Evolutionary conservation across 2,329 filamentous ascomycete genomes (phyloP).

Genomic region (Knoxdaviesia capensis): DNA sequence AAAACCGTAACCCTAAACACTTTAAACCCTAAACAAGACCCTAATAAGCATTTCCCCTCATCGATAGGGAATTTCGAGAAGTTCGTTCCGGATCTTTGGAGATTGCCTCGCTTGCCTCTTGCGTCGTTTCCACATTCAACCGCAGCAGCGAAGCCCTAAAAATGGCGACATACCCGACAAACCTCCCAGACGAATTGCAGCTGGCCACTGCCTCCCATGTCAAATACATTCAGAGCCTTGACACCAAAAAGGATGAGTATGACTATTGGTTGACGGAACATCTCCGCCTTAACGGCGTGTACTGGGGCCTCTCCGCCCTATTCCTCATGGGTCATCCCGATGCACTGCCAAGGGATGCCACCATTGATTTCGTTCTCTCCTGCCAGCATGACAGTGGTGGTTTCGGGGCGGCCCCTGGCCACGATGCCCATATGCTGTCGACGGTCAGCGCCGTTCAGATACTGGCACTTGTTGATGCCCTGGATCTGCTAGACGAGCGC

Average conservation of each 20-base stretch:
- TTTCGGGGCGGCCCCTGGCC: conserved; percentile 82
- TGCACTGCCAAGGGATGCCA: conserved; percentile 58
- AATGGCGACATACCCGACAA: too few relatives aligned
- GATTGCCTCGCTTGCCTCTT: too few relatives aligned
- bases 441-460: conserved; percentile 93
- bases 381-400: conserved; percentile 79
- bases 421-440: conserved; percentile 91
- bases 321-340: conserved; percentile 68
- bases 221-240: conserved; percentile 78
- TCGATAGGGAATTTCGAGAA: too few relatives aligned
- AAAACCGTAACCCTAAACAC: too few relatives aligned
- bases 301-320: conserved; percentile 84
- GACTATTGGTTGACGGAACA: conserved; percentile 98
- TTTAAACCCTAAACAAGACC: too few relatives aligned
- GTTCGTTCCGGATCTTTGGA: too few relatives aligned
- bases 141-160: too few relatives aligned
- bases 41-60: too few relatives aligned
- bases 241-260: conserved; percentile 81
- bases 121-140: too few relatives aligned
- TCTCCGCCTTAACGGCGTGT: conserved; percentile 81
- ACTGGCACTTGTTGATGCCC: conserved; percentile 64
- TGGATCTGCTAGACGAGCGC: conserved; percentile 59
- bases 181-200: conserved; percentile 16
- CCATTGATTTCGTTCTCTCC: conserved; percentile 87
- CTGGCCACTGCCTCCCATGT: conserved; percentile 48